Base-by-base conservation (phyloP, 345 rosid species). In the Arabis alpina region DNA sequence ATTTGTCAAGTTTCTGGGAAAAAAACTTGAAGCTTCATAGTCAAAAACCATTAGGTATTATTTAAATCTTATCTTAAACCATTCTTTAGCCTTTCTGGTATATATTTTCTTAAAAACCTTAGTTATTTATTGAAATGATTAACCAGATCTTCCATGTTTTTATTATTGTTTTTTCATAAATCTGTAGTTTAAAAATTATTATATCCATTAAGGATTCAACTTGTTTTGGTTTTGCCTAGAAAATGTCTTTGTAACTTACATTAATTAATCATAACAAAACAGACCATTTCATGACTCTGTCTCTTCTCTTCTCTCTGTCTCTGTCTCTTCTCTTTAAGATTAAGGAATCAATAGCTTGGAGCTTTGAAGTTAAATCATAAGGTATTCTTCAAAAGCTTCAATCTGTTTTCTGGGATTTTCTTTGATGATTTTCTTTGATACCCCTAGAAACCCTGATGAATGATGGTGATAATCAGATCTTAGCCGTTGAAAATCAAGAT, bases 191-290 rank as follows among this genome's bases (percentile, higher is more conserved):
- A 36, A 43, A 44, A 34, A 44, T 25, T 71, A 54, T 54, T 72
- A 14, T 72, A 64, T 64, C 64, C 64, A 54, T 54, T 63, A 11
- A 61, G 56, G 32, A 41, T 15, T 27, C 76, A 56, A 73, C 76
- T 72, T 64, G 76, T 70, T 27, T 62, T 72, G 45, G 58, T 39
- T 64, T 54, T 54, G 25, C 10, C 50, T 11, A 41, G 48, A 66
- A 66, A 73, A 34, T 51, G 54, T 66, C 72, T 32, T 19, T 73
- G 71, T 40, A 56, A 56, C 51, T 73, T 73, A 16, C 71, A 56
- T 41, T 64, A 65, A 49, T 41, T 47, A 57, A 65, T 24, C 8
- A 65, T 8, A 39, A 55, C 39, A 28, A 42, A 40, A 16, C 44
- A 73, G 41, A 72, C 58, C 44, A 64, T 8, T 56, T 73, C 77